Evolutionary conservation across 2,329 filamentous ascomycete species (phyloP).

Genomic region (Claviceps pazoutovae): DNA sequence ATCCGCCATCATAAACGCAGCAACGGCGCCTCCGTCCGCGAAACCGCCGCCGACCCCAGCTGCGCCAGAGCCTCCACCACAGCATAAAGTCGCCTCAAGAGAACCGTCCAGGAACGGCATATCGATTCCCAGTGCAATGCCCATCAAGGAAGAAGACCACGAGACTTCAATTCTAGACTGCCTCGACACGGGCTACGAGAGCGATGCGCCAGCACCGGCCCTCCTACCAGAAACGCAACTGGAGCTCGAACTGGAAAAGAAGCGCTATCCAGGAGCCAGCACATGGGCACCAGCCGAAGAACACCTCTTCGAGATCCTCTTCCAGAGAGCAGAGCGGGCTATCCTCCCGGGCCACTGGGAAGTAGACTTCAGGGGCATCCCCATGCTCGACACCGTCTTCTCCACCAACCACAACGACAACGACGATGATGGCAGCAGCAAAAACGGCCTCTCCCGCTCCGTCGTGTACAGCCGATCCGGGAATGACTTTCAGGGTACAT

Average conservation of each 20-base stretch:
- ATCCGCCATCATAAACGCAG: not conserved
- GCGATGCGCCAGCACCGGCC: not conserved
- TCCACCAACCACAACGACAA: constrained; percentile 14
- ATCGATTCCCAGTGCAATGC: not conserved
- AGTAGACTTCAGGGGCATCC: constrained; percentile 26
- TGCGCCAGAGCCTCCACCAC: not conserved
- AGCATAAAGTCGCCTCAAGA: not conserved
- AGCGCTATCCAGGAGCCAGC: constrained; percentile 26
- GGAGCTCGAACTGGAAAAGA: constrained; percentile 31
- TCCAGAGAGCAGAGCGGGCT: constrained; percentile 25
- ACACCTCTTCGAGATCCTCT: constrained; percentile 27
- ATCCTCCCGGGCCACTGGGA: constrained; percentile 27
- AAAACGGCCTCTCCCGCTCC: constrained; percentile 16
- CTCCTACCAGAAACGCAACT: not conserved
- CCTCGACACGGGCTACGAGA: constrained; percentile 7
- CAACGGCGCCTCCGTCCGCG: not conserved
- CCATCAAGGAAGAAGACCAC: constrained; percentile 3
- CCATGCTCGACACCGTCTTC: constrained; percentile 24
- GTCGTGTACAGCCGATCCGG: constrained; percentile 23
- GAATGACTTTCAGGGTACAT: constrained; percentile 24
- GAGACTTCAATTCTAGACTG: not conserved
- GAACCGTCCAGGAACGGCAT: not conserved
- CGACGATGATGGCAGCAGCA: not conserved
- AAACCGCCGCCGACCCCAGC: not conserved
- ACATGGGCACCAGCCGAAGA: constrained; percentile 39